Evolutionary conservation across 2,329 filamentous ascomycete genomes (phyloP), one percentile per base, ranked within the genome.

Genomic region (Zarea fungicola): DNA sequence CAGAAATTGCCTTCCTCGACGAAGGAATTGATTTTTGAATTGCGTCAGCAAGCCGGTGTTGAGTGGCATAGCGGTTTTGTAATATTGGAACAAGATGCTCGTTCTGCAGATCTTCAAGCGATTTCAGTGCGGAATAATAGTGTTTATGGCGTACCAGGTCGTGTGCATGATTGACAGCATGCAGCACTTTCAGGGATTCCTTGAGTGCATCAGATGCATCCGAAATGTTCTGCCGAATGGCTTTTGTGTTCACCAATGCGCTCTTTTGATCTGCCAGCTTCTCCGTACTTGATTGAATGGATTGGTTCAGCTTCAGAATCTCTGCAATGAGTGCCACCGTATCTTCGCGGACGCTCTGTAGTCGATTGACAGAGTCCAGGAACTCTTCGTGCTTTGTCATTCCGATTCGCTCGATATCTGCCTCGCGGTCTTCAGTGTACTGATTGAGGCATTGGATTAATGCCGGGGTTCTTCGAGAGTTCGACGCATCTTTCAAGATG

Each of bases 361-460:
- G 80, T 62, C 95, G 89, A 60, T 93, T 95, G 57, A 99, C 90
- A 0, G 92, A 96, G 55, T 81, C 83, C 28, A 97, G 85, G 62
- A 99, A 99, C 61, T 96, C 93, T 62, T 97, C 92, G 62, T 99
- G 93, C 60, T 96, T 96, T 10, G 88, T 92, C 60, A 96, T 84
- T 59, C 93, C 96, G 59, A 97, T 95, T 19, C 82, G 82, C 70
- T 99, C 93, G 56, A 99, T 97, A 59, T 97, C 91, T 13, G 80
- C 70, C 66, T 99, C 93, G 52, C 91, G 85, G 40, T 93, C 88
- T 57, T 85, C 84, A 28, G 91, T 88, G 66, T 96, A 95, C 57
- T 84, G 83, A 11, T 54, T 61, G 21, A 71, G 76, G 52, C 87
- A 87, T 58, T 91, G 85, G 42, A 90, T 81, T 34, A 99, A 77